Percentiles rank a stretch among this genome's conserved stretches.
phyloP scores from a whole-genome alignment of 2,329 filamentous ascomycete genomes.

The Cladobotryum mycophilum region DNA sequence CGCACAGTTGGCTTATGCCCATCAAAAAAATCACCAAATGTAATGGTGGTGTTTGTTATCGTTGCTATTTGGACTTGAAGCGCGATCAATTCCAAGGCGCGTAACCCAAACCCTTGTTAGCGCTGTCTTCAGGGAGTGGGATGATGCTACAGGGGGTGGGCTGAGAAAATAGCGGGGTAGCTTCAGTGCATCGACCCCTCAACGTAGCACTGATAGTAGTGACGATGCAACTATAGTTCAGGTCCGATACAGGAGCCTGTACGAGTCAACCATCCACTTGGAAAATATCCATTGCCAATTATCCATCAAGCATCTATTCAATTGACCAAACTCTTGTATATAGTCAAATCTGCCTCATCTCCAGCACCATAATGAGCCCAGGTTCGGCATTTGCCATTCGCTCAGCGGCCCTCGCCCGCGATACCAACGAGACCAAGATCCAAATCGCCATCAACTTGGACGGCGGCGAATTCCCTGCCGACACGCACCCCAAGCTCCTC shows the following conservation, averaged over 20 bases:
- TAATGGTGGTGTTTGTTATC: not conserved
- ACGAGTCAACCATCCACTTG: slow-evolving; percentile 4
- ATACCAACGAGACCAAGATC: slow-evolving; percentile 98
- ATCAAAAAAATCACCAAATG: not conserved
- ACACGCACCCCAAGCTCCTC: slow-evolving; percentile 52
- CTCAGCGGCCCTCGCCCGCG: slow-evolving; percentile 65
- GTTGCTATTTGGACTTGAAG: not conserved
- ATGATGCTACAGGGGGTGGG: slow-evolving; percentile 19
- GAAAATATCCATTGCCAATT: not conserved
- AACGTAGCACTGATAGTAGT: not conserved
- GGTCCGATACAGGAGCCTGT: slow-evolving; percentile 7
- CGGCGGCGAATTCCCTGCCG: slow-evolving; percentile 69
- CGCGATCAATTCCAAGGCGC: not conserved
- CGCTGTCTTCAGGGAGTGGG: slow-evolving; percentile 10
- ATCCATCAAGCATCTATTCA: not conserved
- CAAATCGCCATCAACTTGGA: slow-evolving; percentile 89
- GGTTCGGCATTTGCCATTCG: not conserved
- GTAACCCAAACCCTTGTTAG: not conserved
- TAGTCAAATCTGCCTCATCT: not conserved
- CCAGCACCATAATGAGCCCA: not conserved
- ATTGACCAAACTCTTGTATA: not conserved
- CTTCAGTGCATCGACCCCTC: slow-evolving; percentile 15
- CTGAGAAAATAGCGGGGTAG: slow-evolving; percentile 25
- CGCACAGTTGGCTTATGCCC: not conserved
- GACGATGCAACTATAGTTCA: not conserved